phyloP scores from a whole-genome alignment of 1,139 yeast genomes.

The Meyerozyma athensensis region DNA sequence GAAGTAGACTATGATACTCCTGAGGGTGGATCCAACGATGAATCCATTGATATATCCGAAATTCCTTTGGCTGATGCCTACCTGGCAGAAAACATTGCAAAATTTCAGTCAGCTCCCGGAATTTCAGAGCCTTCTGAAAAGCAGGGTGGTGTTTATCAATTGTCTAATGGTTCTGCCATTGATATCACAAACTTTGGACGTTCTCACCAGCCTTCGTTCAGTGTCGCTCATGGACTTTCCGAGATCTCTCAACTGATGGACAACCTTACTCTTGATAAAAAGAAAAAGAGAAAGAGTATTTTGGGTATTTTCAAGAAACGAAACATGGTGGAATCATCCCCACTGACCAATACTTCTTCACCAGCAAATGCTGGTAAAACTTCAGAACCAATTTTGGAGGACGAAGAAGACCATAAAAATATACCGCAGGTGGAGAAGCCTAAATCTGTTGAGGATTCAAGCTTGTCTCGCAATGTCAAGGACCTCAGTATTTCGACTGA shows the following conservation, averaged over 20 bases:
- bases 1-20: conserved; percentile 1
- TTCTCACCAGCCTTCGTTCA: conserved; percentile 36
- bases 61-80: conserved; percentile 3
- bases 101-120: conserved; percentile 6
- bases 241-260: conserved; percentile 9
- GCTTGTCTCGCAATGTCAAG: not conserved
- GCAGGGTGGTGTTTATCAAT: conserved; percentile 17
- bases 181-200: conserved; percentile 43
- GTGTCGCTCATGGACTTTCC: conserved; percentile 12
- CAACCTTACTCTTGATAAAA: conserved; percentile 4
- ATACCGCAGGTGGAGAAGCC: not conserved
- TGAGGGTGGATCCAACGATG: not conserved
- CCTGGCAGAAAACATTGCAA: conserved; percentile 8
- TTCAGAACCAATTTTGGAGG: not conserved
- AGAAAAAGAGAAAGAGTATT: conserved; percentile 17
- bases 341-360: not conserved
- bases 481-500: not conserved
- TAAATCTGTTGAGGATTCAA: not conserved
- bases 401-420: not conserved
- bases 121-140: not conserved
- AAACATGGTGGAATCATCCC: not conserved
- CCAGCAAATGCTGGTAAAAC: not conserved
- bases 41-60: not conserved
- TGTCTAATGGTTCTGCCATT: conserved; percentile 37
- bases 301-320: conserved; percentile 23